Evolutionary conservation across 495 filamentous ascomycete species (phyloP).

Genomic region (Aspergillus homomorphus): DNA sequence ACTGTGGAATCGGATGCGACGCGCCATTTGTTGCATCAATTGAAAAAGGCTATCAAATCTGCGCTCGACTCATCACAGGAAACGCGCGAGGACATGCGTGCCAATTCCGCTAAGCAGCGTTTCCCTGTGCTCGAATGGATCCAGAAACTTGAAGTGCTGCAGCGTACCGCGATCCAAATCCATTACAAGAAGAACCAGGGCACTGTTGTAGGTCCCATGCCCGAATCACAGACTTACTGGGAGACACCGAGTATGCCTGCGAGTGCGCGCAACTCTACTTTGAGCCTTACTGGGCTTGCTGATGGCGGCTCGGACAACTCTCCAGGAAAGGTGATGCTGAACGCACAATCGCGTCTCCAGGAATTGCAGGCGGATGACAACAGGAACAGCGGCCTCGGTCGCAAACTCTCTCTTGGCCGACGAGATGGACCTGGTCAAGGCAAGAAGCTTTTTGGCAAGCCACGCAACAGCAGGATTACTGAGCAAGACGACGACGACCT

Average conservation of each 20-base stretch:
- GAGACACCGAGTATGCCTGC: neutral
- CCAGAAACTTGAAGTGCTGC: constrained; percentile 49
- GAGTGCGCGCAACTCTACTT: constrained; percentile 1
- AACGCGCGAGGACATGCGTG: constrained; percentile 58
- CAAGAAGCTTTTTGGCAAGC: constrained; percentile 17
- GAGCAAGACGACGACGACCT: constrained; percentile 17
- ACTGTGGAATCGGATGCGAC: constrained; percentile 42
- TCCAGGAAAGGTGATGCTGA: constrained; percentile 2
- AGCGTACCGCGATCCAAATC: constrained; percentile 38
- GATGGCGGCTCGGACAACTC: neutral
- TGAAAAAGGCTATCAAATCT: constrained; percentile 56
- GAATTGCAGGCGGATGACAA: constrained; percentile 17
- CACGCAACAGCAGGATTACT: neutral
- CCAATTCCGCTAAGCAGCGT: constrained; percentile 61
- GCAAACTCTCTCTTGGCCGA: constrained; percentile 26
- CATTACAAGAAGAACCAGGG: constrained; percentile 20
- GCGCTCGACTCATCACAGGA: constrained; percentile 55
- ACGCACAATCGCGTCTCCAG: constrained; percentile 17
- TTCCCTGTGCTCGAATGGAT: constrained; percentile 63
- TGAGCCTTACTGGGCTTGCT: constrained; percentile 4
- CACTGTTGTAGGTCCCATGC: constrained; percentile 8
- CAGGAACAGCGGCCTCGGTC: constrained; percentile 9
- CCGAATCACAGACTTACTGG: neutral
- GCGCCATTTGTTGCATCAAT: constrained; percentile 59
- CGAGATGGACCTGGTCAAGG: constrained; percentile 28